A percentile compares a stretch with the other conserved stretches of the same genome.
phyloP scores from a whole-genome alignment of 2,329 filamentous ascomycete species.

The Neoascochyta sp. region DNA sequence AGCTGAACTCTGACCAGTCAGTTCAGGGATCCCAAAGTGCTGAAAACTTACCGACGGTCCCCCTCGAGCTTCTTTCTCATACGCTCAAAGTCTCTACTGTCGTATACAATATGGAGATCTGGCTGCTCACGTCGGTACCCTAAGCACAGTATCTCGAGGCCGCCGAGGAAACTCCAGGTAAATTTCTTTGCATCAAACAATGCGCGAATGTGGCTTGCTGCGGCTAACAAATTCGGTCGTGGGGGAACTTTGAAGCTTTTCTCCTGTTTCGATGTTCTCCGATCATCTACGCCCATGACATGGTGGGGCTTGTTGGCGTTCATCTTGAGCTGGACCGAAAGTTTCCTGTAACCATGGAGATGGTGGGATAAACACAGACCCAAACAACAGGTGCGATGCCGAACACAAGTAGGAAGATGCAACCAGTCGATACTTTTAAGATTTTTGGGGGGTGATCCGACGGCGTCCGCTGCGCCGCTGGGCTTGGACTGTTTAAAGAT shows the following conservation, averaged over 20 bases:
- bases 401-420: no score
- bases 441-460: no score
- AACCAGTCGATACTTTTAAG: no score
- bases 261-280: no score
- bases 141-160: constrained; percentile 31
- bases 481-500: no score
- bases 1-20: constrained; percentile 24
- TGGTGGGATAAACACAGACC: no score
- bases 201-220: constrained; percentile 23
- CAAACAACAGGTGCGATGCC: no score
- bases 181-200: constrained; percentile 33
- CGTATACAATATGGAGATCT: constrained; percentile 34
- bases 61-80: constrained; percentile 27
- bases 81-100: constrained; percentile 27
- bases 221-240: constrained; percentile 26
- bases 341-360: no score
- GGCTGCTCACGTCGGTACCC: constrained; percentile 30
- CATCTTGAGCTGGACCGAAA: no score
- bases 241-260: constrained; percentile 17
- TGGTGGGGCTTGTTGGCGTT: no score
- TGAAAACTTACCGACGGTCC: constrained; percentile 22
- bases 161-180: constrained; percentile 29
- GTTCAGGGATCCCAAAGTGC: neutral
- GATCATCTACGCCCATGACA: no score
- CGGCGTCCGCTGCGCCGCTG: no score